Conservation (phyloP, 2,329 filamentous ascomycete species). For the Xylaria sp. region DNA sequence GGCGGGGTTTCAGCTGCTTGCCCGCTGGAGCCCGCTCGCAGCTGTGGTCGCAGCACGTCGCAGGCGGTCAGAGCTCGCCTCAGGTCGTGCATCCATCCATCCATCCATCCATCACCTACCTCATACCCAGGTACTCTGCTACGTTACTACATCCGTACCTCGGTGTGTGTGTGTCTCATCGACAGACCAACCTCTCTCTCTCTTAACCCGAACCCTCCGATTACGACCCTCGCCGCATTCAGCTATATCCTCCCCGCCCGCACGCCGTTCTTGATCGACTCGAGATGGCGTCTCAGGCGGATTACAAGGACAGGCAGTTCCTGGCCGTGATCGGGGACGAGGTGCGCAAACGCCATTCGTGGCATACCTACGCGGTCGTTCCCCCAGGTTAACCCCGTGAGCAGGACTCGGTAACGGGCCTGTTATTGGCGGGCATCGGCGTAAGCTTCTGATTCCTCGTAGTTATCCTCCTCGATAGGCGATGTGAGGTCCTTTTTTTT, state of each 20-base stretch:
- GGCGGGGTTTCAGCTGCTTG: constrained; percentile 20
- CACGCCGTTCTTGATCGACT: constrained; percentile 10
- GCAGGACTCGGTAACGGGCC: constrained; percentile 92
- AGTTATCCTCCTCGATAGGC: not conserved
- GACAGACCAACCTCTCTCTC: no score
- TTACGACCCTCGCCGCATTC: constrained; percentile 1
- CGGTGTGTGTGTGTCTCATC: no score
- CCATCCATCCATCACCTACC: no score
- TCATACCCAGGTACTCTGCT: no score
- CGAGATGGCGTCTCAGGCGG: constrained; percentile 54
- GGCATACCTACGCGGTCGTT: not conserved
- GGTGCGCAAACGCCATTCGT: constrained; percentile 51
- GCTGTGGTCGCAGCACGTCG: not conserved
- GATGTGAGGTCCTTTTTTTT: not conserved
- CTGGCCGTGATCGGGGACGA: constrained; percentile 98
- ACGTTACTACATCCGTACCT: no score
- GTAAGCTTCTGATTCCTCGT: constrained; percentile 51
- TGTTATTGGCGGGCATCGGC: constrained; percentile 92
- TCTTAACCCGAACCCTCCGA: not conserved
- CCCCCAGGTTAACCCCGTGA: not conserved
- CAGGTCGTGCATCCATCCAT: not conserved
- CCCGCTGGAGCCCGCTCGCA: not conserved
- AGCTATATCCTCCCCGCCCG: not conserved
- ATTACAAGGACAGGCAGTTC: constrained; percentile 87
- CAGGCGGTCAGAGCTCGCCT: constrained; percentile 16